phyloP scores from a whole-genome alignment of 331 rosid genomes.

The Spiraea crenata region DNA sequence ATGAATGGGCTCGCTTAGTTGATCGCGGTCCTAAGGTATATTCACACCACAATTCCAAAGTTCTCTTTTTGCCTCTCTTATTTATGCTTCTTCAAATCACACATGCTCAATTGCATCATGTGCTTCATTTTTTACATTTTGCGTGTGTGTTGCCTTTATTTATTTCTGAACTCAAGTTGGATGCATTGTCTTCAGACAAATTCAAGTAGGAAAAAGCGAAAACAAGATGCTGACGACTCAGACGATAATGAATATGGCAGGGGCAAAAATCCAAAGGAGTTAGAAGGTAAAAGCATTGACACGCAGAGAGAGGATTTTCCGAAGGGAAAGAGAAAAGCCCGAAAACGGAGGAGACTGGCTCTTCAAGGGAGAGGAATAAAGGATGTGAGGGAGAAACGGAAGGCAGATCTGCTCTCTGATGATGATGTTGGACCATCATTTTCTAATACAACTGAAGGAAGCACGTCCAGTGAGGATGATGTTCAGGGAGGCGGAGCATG shows the following conservation, averaged over 20 bases:
- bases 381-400: constrained; percentile 67
- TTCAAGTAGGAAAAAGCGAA: constrained; percentile 81
- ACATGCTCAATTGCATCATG: not conserved
- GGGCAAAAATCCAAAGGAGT: constrained; percentile 50
- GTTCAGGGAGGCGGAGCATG: constrained; percentile 51
- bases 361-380: constrained; percentile 90
- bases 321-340: constrained; percentile 91
- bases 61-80: not conserved
- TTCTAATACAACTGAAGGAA: constrained; percentile 80
- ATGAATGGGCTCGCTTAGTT: constrained; percentile 95
- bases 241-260: constrained; percentile 73
- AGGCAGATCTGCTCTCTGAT: constrained; percentile 48
- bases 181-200: constrained; percentile 59
- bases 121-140: too few relatives aligned
- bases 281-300: constrained; percentile 75
- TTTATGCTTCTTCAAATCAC: not conserved
- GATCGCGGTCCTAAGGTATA: constrained; percentile 98
- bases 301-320: constrained; percentile 85
- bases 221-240: constrained; percentile 77
- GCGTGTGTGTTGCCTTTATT: not conserved
- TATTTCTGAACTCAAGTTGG: constrained; percentile 10
- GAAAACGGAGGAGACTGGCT: constrained; percentile 89
- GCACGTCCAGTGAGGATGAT: constrained; percentile 78
- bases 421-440: constrained; percentile 59
- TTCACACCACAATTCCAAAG: constrained; percentile 18